Evolutionary conservation across 1,284 basidiomycete genomes (phyloP).

Genomic region (Ceratobasidium sp.): DNA sequence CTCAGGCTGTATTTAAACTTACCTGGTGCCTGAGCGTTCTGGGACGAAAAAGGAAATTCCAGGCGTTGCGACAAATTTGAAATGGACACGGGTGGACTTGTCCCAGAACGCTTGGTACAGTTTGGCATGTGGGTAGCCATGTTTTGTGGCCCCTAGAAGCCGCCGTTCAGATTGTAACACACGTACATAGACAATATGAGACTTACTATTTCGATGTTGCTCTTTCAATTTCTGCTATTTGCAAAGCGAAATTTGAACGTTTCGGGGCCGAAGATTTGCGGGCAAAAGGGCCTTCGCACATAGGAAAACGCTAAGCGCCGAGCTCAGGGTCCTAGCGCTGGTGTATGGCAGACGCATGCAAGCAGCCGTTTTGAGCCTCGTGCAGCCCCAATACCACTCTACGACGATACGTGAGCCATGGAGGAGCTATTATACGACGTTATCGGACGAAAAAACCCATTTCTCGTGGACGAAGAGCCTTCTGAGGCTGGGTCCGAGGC

Average conservation of each 20-base stretch:
- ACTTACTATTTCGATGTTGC: conserved; percentile 23
- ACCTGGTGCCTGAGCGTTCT: conserved; percentile 1
- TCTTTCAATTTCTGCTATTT: background rate
- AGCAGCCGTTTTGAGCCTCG: too few species aligned
- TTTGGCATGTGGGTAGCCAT: conserved; percentile 13
- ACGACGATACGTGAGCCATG: too few species aligned
- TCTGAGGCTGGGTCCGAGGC: background rate
- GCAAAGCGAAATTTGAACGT: background rate
- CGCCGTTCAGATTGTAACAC: background rate
- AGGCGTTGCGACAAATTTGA: background rate
- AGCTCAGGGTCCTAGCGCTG: conserved; percentile 11
- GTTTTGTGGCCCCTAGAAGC: background rate
- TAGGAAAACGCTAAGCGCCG: conserved; percentile 24
- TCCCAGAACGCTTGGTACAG: conserved; percentile 14
- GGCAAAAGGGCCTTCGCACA: background rate
- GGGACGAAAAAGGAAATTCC: conserved; percentile 5
- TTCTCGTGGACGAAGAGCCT: background rate
- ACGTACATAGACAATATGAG: background rate
- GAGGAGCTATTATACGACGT: too few species aligned
- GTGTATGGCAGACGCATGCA: too few species aligned
- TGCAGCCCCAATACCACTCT: too few species aligned
- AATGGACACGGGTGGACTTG: background rate
- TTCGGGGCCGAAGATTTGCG: background rate
- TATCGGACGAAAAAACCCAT: too few species aligned
- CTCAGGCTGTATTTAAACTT: background rate